Percentiles rank a stretch among this genome's conserved stretches.
These are phyloP conservation scores for Nematocida ausubeli DNA, from an alignment of 371 early-diverging fungal genomes.

Conservation along the genomic window DNA sequence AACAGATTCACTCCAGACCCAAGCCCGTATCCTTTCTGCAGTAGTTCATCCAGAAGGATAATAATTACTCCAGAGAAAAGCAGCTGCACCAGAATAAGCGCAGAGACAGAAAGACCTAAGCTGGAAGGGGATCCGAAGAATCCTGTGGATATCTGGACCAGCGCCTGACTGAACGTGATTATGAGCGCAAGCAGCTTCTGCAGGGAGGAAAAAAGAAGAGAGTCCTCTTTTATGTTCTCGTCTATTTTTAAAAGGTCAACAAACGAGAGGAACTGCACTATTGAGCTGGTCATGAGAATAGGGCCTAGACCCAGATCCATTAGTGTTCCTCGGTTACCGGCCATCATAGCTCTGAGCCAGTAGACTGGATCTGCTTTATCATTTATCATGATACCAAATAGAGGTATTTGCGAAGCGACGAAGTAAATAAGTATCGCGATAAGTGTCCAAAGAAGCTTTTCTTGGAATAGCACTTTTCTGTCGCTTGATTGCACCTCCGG, in stretches of 20 bases:
- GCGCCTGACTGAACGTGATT: constrained; percentile 91
- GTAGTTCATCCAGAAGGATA: constrained; percentile 93
- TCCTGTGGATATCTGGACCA: constrained; percentile 90
- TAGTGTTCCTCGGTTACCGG: constrained; percentile 95
- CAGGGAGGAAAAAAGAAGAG: constrained; percentile 89
- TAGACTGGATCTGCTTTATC: constrained; percentile 80
- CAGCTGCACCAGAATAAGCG: constrained; percentile 86
- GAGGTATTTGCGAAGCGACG: constrained; percentile 96
- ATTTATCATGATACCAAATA: constrained; percentile 96
- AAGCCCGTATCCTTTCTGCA: constrained; percentile 99
- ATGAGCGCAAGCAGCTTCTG: constrained; percentile 77
- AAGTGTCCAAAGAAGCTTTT: constrained; percentile 95
- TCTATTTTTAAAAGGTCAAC: constrained; percentile 93
- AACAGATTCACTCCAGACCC: constrained; percentile 98
- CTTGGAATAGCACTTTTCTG: constrained; percentile 90
- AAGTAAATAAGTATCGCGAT: constrained; percentile 92
- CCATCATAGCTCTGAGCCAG: constrained; percentile 97
- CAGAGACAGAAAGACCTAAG: constrained; percentile 83
- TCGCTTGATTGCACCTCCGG: constrained; percentile 92
- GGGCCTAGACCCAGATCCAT: constrained; percentile 99
- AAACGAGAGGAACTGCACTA: constrained; percentile 92
- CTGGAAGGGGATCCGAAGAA: constrained; percentile 89
- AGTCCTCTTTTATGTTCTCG: constrained; percentile 91
- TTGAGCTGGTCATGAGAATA: constrained; percentile 96
- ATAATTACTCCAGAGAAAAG: constrained; percentile 90